Evolutionary conservation across 768 basidiomycete genomes (phyloP).

Genomic region (Mycena epipterygia): DNA sequence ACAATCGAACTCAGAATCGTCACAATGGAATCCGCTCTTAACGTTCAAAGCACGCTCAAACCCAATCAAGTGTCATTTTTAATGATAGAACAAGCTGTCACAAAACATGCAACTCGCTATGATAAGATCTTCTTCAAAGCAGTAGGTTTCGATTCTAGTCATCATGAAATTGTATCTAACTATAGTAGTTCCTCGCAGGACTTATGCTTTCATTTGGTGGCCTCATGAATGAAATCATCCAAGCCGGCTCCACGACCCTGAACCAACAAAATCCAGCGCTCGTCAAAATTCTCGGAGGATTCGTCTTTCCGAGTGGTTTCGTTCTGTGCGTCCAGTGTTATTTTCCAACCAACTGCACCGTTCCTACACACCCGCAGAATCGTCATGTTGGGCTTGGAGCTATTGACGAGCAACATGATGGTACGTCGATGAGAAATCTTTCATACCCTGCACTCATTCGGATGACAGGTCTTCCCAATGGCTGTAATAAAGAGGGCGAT

Average conservation of each 20-base stretch:
- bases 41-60: slow-evolving; percentile 59
- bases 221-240: slow-evolving; percentile 68
- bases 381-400: slow-evolving; percentile 74
- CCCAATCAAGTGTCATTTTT: slow-evolving; percentile 68
- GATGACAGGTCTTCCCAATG: slow-evolving; percentile 74
- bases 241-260: slow-evolving; percentile 69
- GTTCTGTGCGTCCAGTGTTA: slow-evolving; percentile 66
- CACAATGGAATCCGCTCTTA: slow-evolving; percentile 26
- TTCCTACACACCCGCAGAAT: slow-evolving; percentile 60
- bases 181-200: slow-evolving; percentile 72
- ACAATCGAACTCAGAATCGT: neutral
- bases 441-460: neutral
- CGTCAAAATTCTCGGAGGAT: slow-evolving; percentile 74
- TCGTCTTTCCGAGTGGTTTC: slow-evolving; percentile 83
- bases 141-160: slow-evolving; percentile 52
- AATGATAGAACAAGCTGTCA: slow-evolving; percentile 69
- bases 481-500: slow-evolving; percentile 69
- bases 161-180: neutral
- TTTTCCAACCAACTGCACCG: neutral
- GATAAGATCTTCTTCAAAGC: slow-evolving; percentile 78
- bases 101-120: slow-evolving; percentile 73
- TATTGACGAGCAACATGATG: slow-evolving; percentile 84
- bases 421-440: slow-evolving; percentile 47
- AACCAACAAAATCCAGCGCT: slow-evolving; percentile 71
- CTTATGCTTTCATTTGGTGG: slow-evolving; percentile 82